A percentile compares a stretch with the other conserved stretches of the same genome.
Conservation (phyloP, 768 basidiomycete genomes). For the Macrolepiota albuminosa region DNA sequence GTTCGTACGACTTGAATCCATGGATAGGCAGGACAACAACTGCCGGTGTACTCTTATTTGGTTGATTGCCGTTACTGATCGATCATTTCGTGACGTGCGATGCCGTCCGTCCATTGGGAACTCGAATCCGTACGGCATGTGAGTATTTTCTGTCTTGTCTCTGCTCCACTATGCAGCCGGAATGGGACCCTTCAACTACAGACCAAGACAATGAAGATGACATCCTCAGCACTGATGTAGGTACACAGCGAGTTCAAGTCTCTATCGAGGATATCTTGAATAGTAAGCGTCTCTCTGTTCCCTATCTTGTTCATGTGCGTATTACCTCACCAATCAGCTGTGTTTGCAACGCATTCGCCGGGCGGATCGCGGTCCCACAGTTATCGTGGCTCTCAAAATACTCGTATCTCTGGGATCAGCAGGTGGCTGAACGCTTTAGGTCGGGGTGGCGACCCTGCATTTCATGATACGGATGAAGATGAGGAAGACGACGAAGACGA, state of each 20-base stretch:
- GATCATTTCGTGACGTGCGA: constrained; percentile 15
- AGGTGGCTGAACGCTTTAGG: constrained; percentile 20
- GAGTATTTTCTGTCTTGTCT: constrained; percentile 1
- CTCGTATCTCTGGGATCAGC: constrained; percentile 24
- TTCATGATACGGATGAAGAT: constrained; percentile 6
- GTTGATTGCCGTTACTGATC: constrained; percentile 9
- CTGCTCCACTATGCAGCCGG: constrained; percentile 17
- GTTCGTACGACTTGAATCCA: constrained; percentile 7
- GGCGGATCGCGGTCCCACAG: constrained; percentile 14
- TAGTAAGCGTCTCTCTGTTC: constrained; percentile 15
- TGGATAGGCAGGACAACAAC: not conserved
- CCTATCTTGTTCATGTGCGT: not conserved
- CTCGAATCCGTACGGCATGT: constrained; percentile 1
- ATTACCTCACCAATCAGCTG: constrained; percentile 17
- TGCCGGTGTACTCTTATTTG: constrained; percentile 6
- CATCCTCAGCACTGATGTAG: not conserved
- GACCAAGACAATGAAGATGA: constrained; percentile 15
- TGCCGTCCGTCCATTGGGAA: constrained; percentile 6
- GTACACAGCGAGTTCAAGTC: not conserved
- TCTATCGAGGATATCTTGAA: constrained; percentile 23
- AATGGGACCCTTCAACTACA: constrained; percentile 17
- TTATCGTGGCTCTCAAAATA: constrained; percentile 5
- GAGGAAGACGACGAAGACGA: constrained; percentile 21
- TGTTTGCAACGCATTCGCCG: constrained; percentile 28
- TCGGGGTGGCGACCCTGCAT: not conserved